Evolutionary conservation across 2,329 filamentous ascomycete genomes (phyloP), one percentile per base, ranked within the genome.

Genomic region (Eutypella sp.): DNA sequence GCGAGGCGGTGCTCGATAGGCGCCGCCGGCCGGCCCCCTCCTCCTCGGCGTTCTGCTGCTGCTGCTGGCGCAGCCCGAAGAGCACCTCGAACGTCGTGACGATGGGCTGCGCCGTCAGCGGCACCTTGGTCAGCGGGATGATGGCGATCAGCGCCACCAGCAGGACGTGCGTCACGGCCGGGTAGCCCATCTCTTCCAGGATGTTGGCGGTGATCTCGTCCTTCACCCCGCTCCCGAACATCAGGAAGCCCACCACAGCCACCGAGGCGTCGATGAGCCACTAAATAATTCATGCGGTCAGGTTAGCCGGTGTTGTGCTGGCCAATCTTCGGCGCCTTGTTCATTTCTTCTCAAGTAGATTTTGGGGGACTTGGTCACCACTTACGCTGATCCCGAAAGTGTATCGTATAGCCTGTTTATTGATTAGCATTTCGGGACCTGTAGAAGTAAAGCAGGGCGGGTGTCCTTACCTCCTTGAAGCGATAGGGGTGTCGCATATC

Each of bases 71-170:
- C 37, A 96, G 75, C 39, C 90, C 89, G 49, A 82, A 77, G 47
- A 96, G 70, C 41, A 93, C 81, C 69, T 97, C 93, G 43, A 88
- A 67, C 0, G 90, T 96, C 25, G 84, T 84, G 53, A 96, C 80
- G 55, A 97, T 91, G 10, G 92, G 93, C 2, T 91, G 85, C 8
- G 87, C 85, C 63, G 91, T 95, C 29, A 96, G 74, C 0, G 91
- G 90, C n/a, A 96, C 83, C 68, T 99, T 99, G 29, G 92, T 96
- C 42, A 99, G 72, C 1, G 92, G 93, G 52, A 97, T 96, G 61
- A 96, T 90, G 60, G 86, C 86, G 56, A 97, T 87, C 65, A 91
- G 92, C 50, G 88, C 73, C 53, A 89, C 89, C 65, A 96, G 86
- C 54, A 92, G 73, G 40, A 92, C 69, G n/a, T 83, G 89, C 34